Conservation (phyloP, 2,329 filamentous ascomycete species). For the Diplocarpon mali region DNA sequence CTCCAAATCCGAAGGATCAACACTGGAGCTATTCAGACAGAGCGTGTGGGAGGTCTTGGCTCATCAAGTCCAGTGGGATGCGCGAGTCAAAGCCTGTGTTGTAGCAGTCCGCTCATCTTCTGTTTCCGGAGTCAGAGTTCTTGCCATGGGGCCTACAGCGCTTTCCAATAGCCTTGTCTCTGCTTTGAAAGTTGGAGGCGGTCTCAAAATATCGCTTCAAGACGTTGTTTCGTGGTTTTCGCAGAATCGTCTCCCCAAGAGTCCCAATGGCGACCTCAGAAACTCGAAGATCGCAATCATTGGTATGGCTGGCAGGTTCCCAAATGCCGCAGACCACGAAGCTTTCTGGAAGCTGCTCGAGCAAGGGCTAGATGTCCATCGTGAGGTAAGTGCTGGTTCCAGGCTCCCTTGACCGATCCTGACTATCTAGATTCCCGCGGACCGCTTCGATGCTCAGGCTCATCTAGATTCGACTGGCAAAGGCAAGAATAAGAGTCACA, state of each 20-base stretch:
- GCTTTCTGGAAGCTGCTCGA: slow-evolving; percentile 65
- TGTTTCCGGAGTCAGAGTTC: slow-evolving; percentile 3
- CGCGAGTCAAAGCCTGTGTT: slow-evolving; percentile 9
- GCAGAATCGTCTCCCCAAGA: slow-evolving; percentile 4
- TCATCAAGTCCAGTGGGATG: slow-evolving; percentile 13
- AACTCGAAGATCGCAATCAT: slow-evolving; percentile 55
- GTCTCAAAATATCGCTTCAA: slow-evolving; percentile 7
- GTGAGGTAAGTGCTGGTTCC: neutral
- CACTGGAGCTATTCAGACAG: slow-evolving; percentile 12
- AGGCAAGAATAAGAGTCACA: slow-evolving; percentile 62
- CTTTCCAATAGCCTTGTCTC: slow-evolving; percentile 12
- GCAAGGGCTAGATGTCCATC: slow-evolving; percentile 63
- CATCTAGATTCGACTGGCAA: slow-evolving; percentile 63
- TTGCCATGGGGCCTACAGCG: slow-evolving; percentile 17
- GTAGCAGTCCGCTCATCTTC: slow-evolving; percentile 6
- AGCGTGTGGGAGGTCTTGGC: slow-evolving; percentile 14
- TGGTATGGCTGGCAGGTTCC: slow-evolving; percentile 69
- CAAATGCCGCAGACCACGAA: slow-evolving; percentile 60
- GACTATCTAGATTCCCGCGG: neutral
- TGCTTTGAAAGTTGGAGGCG: slow-evolving; percentile 6
- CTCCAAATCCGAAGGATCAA: slow-evolving; percentile 1
- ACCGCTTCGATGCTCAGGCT: slow-evolving; percentile 51
- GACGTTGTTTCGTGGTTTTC: neutral
- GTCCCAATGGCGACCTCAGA: slow-evolving; percentile 2
- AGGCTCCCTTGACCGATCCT: neutral